Conservation (phyloP, 2,329 filamentous ascomycete genomes). For the Sporothrix humicola region DNA sequence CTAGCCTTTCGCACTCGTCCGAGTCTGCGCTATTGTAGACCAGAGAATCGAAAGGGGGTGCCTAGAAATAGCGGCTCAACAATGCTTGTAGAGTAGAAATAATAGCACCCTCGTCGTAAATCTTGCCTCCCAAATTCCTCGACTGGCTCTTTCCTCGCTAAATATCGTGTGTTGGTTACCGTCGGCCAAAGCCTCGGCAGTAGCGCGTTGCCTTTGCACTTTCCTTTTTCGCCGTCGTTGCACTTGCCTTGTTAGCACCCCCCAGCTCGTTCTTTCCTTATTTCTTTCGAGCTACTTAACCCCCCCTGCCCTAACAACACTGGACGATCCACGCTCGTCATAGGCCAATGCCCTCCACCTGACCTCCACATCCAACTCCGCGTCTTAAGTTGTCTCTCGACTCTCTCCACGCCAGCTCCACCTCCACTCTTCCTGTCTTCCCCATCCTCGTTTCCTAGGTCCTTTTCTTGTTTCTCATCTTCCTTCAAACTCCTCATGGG, state of each 20-base stretch:
- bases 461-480: neutral
- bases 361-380: conserved; percentile 20
- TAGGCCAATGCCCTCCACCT: neutral
- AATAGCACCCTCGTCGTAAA: too few species aligned
- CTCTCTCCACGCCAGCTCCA: conserved; percentile 8
- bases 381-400: too few species aligned
- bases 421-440: conserved; percentile 7
- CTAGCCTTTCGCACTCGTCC: too few species aligned
- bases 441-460: conserved; percentile 1
- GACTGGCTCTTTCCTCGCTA: too few species aligned
- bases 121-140: neutral
- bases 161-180: too few species aligned
- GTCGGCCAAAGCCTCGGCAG: conserved; percentile 33
- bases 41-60: too few species aligned
- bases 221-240: neutral
- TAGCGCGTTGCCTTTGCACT: conserved; percentile 25
- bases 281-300: neutral
- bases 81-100: neutral
- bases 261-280: neutral
- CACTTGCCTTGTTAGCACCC: neutral
- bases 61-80: too few species aligned
- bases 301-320: neutral
- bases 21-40: too few species aligned
- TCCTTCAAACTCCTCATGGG: neutral
- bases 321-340: neutral